Conservation (phyloP, 2,329 filamentous ascomycete species). For the Allantophomopsis cytisporea region DNA sequence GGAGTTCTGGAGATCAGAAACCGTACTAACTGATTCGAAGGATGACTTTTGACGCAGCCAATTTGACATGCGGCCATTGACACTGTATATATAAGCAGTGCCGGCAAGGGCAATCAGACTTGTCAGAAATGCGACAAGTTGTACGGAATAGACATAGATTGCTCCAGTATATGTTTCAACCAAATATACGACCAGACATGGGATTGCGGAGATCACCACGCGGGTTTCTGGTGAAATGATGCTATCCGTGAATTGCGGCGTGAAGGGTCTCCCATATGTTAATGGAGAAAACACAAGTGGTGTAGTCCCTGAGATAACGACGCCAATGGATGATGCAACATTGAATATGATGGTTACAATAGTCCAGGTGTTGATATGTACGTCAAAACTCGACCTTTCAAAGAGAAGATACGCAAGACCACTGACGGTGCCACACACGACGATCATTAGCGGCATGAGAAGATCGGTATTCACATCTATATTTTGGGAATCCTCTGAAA, state of each 20-base stretch:
- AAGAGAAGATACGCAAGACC: constrained; percentile 5
- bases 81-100: too few relatives aligned
- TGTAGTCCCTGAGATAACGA: constrained; percentile 7
- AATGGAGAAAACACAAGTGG: constrained; percentile 10
- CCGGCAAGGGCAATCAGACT: background rate
- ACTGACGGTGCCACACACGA: constrained; percentile 1
- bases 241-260: too few relatives aligned
- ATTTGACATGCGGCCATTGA: too few relatives aligned
- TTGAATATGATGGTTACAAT: constrained; percentile 6
- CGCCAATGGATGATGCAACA: constrained; percentile 4
- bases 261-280: constrained; percentile 4
- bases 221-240: too few relatives aligned
- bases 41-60: too few relatives aligned
- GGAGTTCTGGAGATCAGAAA: background rate
- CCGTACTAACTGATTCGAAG: background rate
- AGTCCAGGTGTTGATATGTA: constrained; percentile 4
- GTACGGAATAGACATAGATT: constrained; percentile 7
- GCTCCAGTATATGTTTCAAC: constrained; percentile 5
- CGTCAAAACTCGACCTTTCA: background rate
- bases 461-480: background rate
- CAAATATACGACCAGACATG: constrained; percentile 3
- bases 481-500: too few relatives aligned
- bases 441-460: constrained; percentile 8
- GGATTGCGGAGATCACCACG: background rate
- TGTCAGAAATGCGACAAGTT: constrained; percentile 2